Base-by-base conservation (phyloP, 208 protist species). In the Trypanosoma avium region DNA sequence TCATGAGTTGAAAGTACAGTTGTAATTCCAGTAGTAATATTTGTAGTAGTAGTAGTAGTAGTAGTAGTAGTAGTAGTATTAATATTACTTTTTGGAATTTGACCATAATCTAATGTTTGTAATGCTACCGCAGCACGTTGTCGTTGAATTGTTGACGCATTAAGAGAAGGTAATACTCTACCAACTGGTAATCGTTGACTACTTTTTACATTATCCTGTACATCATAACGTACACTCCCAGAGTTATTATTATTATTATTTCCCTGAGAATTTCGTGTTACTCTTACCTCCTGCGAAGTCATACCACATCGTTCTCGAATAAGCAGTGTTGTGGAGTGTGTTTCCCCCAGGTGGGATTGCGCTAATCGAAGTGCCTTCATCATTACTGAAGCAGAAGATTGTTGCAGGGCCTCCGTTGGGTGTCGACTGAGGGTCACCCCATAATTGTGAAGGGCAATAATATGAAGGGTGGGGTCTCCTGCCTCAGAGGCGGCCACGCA, bases 371-470 rank as follows among this genome's bases (percentile, higher is more conserved):
- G 55, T 0, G 86, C 86, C 15, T 82, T 79, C 63, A 87, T 79
- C 75, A 95, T 82, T n/a, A 87, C 86, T 0, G 81, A 67, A 38
- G 83, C 65, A 15, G 90, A 82, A 0, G 68, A 79, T 12, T 67
- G 67, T 35, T 75, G 75, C 57, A 81, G 64, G 15, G 69, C 67
- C 46, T 75, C 77, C 46, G 53, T 27, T 26, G 48, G 22, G 50
- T 93, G 86, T 61, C 81, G 71, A 0, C 79, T 85, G n/a, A 93
- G 70, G 0, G 80, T 75, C 10, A 95, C 77, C 7, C 82, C 90
- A 1, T 93, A 61, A 69, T 95, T 95, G 60, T 95, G 90, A 12
- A 93, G 56, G 1, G 90, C 79, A 4, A 87, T 87, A 73, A 91
- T 79, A 53, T 84, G 83, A 30, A 95, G 75, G 15, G 90, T 64